Percentiles rank a stretch among this genome's conserved stretches.
phyloP scores from a whole-genome alignment of 352 stramenopile genomes.

The Phytopythium ostracodes region DNA sequence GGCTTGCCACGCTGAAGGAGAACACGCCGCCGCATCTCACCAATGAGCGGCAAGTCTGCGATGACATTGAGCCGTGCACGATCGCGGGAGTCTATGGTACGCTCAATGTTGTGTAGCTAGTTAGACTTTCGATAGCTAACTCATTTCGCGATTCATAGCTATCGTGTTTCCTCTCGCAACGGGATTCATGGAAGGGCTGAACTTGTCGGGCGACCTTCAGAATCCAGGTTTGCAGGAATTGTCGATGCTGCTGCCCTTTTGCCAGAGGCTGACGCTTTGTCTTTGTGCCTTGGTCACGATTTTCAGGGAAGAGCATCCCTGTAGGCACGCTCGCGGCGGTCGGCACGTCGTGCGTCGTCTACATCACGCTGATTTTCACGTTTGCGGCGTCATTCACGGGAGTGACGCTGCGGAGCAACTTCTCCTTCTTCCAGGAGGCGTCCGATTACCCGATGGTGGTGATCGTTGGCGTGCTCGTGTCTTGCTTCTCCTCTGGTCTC shows the following conservation, averaged over 20 bases:
- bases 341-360: conserved; percentile 53
- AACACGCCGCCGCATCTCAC: conserved; percentile 49
- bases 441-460: conserved; percentile 45
- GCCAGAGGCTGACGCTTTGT: too few species aligned
- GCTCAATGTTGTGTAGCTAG: neutral
- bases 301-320: conserved; percentile 51
- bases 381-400: conserved; percentile 55
- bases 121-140: neutral
- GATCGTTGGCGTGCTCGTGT: conserved; percentile 61
- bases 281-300: neutral
- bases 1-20: conserved; percentile 29
- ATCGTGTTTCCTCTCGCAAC: conserved; percentile 83
- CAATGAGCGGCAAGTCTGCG: conserved; percentile 29
- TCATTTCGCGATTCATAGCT: conserved; percentile 14
- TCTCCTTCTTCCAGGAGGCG: conserved; percentile 77
- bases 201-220: conserved; percentile 75
- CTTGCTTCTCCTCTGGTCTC: conserved; percentile 63
- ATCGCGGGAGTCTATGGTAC: conserved; percentile 46
- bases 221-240: conserved; percentile 35
- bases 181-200: conserved; percentile 81
- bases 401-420: conserved; percentile 56
- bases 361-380: conserved; percentile 68
- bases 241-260: conserved; percentile 4
- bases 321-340: conserved; percentile 66
- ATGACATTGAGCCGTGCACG: conserved; percentile 28